These are phyloP conservation scores for Phytophthora tubulina DNA, from an alignment of 352 stramenopile species.

Conservation along the genomic window DNA sequence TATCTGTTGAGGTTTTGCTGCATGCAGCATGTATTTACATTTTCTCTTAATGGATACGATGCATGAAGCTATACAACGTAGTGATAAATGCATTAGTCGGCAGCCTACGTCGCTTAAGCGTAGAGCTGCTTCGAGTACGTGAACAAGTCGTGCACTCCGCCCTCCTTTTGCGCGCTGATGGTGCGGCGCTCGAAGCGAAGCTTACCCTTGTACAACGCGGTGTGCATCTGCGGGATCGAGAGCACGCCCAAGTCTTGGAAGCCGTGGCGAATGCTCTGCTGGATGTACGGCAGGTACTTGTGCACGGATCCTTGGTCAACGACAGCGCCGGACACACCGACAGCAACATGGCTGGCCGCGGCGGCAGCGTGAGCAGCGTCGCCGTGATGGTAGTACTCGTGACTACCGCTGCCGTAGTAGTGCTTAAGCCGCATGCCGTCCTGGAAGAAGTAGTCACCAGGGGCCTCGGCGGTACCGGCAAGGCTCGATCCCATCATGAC, in stretches of 20 bases:
- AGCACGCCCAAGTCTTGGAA: slow-evolving; percentile 97
- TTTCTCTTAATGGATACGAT: slow-evolving; percentile 11
- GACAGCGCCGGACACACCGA: slow-evolving; percentile 97
- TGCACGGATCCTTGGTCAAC: slow-evolving; percentile 98
- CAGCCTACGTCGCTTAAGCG: slow-evolving; percentile 35
- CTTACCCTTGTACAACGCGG: slow-evolving; percentile 69
- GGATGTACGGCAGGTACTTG: slow-evolving; percentile 98
- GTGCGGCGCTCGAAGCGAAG: slow-evolving; percentile 97
- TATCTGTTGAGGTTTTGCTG: slow-evolving; percentile 1
- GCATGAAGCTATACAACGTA: neutral
- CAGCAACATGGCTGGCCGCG: slow-evolving; percentile 94
- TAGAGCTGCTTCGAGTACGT: slow-evolving; percentile 94
- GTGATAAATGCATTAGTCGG: slow-evolving; percentile 5
- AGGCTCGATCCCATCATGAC: slow-evolving; percentile 99
- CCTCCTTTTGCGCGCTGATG: slow-evolving; percentile 97
- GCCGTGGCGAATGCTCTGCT: slow-evolving; percentile 97
- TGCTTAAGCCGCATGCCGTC: slow-evolving; percentile 98
- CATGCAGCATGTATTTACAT: slow-evolving; percentile 19
- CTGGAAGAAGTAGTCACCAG: slow-evolving; percentile 99
- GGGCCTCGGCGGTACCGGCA: slow-evolving; percentile 97
- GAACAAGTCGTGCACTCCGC: slow-evolving; percentile 97
- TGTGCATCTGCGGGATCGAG: slow-evolving; percentile 89
- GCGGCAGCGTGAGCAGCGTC: slow-evolving; percentile 80
- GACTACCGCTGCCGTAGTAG: slow-evolving; percentile 98
- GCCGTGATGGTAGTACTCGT: slow-evolving; percentile 85